Evolutionary conservation across 192 early-diverging fungal species (phyloP), one percentile per base, ranked within the genome.

Genomic region (Linnemannia elongata): DNA sequence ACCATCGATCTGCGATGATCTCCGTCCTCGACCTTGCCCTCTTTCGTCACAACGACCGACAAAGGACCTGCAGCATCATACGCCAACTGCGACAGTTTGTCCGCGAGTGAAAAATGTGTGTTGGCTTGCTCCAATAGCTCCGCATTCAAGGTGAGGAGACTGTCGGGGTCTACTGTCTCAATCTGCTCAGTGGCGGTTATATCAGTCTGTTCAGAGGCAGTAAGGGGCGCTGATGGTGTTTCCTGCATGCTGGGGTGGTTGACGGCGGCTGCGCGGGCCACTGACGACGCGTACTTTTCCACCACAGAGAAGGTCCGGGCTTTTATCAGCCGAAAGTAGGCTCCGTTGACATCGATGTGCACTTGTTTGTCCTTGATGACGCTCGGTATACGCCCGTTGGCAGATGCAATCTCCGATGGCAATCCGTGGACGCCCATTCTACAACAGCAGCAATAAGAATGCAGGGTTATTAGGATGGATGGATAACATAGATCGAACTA

Each of bases 381-480:
- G 55, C 55, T 60, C 24, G 55, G 55, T 60, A 60, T n/a, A n/a
- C 55, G n/a, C 6, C 55, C 55, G n/a, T 27, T 60, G n/a, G 55
- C 55, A 60, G 55, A 60, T 60, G 55, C 55, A 24, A 57, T 57
- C 24, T 57, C 24, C 55, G 55, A 57, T 57, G 24, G 55, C 55
- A 57, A 57, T 24, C 24, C 55, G 22, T 27, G 22, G 4, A 27
- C 8, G 55, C 55, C 55, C 24, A 27, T 57, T 27, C 24, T 57
- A 57, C 55, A 57, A 57, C 55, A 57, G 55, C 55, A 57, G 52
- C 55, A 57, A 57, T 57, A 57, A 57, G 55, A n/a, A 57, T 57
- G 8, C 24, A 22, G 15, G 24, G 8, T 27, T 27, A 57, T 57
- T 27, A n/a, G 55, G 55, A n/a, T 57, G 55, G 55, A 57, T 57